Percentiles rank a stretch among this genome's conserved stretches.
These are phyloP conservation scores for Colletotrichum sojae DNA, from an alignment of 2,329 filamentous ascomycete species.

Conservation along the genomic window DNA sequence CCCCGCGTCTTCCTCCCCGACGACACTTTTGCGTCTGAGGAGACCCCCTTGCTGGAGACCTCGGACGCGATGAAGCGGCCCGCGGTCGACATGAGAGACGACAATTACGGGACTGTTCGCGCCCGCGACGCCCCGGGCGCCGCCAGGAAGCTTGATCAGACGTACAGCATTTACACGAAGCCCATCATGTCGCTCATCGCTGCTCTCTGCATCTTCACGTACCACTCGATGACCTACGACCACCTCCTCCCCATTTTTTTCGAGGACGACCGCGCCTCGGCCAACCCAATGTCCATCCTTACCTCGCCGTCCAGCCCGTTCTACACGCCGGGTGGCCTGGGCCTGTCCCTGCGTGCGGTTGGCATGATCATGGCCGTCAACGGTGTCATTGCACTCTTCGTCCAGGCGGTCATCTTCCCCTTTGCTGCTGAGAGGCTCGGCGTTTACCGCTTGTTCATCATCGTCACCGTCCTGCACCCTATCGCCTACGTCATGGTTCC, in stretches of 20 bases:
- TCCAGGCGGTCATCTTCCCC: constrained; percentile 74
- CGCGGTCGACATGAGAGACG: constrained; percentile 80
- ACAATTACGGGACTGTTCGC: constrained; percentile 83
- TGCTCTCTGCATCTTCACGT: constrained; percentile 91
- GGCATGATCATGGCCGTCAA: constrained; percentile 74
- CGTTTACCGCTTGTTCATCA: constrained; percentile 71
- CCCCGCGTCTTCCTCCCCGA: constrained; percentile 54
- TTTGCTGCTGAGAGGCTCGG: constrained; percentile 70
- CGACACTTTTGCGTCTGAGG: constrained; percentile 68
- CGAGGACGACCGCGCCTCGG: constrained; percentile 76
- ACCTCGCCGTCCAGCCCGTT: constrained; percentile 59
- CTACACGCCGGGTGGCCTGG: constrained; percentile 73
- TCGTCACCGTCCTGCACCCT: constrained; percentile 73
- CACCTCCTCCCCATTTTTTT: constrained; percentile 94
- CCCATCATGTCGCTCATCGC: constrained; percentile 82
- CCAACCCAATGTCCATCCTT: constrained; percentile 51
- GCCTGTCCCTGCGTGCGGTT: constrained; percentile 73
- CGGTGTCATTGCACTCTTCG: constrained; percentile 70
- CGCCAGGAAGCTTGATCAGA: constrained; percentile 51
- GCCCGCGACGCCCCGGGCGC: constrained; percentile 52
- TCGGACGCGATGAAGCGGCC: constrained; percentile 82
- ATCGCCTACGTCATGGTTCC: constrained; percentile 74
- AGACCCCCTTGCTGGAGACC: constrained; percentile 82
- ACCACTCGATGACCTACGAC: constrained; percentile 96
- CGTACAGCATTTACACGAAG: constrained; percentile 64